These are phyloP conservation scores for Mycena alexandri DNA, from an alignment of 768 basidiomycete species.

Conservation along the genomic window DNA sequence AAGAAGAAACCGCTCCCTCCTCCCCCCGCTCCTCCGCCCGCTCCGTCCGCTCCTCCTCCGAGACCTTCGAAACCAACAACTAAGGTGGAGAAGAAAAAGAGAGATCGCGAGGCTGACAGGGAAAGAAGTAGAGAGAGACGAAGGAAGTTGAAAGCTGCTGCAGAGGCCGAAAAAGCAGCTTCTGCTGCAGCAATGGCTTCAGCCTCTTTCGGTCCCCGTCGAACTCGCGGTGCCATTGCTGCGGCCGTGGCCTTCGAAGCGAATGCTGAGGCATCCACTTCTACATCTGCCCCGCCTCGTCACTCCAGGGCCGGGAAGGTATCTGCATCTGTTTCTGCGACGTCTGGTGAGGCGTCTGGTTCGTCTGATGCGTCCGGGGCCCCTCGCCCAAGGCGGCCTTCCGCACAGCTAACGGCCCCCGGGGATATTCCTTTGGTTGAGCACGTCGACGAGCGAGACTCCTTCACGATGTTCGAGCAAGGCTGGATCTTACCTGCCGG, in stretches of 20 bases:
- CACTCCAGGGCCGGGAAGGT: constrained; percentile 9
- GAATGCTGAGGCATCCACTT: constrained; percentile 30
- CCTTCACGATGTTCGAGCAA: constrained; percentile 85
- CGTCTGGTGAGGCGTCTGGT: neutral
- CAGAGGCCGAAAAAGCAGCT: constrained; percentile 34
- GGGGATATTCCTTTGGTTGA: constrained; percentile 71
- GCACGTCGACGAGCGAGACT: constrained; percentile 77
- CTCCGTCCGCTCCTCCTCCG: constrained; percentile 35
- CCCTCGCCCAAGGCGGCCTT: constrained; percentile 10
- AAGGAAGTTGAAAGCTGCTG: neutral
- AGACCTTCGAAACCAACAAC: too few relatives aligned
- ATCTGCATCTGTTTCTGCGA: constrained; percentile 5
- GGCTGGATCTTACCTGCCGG: constrained; percentile 91
- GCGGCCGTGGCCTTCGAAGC: constrained; percentile 59
- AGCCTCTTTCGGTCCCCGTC: constrained; percentile 53
- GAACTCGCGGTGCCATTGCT: constrained; percentile 61
- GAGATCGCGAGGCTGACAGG: constrained; percentile 10
- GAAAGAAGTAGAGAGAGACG: constrained; percentile 9
- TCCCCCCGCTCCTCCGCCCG: constrained; percentile 55
- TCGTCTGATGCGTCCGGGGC: neutral
- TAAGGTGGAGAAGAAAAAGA: constrained; percentile 19
- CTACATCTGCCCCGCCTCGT: constrained; percentile 24
- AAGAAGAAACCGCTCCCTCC: constrained; percentile 69
- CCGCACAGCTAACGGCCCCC: constrained; percentile 38
- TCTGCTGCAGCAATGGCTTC: neutral